phyloP scores from a whole-genome alignment of 768 basidiomycete genomes.

The Lentinus tigrinus region DNA sequence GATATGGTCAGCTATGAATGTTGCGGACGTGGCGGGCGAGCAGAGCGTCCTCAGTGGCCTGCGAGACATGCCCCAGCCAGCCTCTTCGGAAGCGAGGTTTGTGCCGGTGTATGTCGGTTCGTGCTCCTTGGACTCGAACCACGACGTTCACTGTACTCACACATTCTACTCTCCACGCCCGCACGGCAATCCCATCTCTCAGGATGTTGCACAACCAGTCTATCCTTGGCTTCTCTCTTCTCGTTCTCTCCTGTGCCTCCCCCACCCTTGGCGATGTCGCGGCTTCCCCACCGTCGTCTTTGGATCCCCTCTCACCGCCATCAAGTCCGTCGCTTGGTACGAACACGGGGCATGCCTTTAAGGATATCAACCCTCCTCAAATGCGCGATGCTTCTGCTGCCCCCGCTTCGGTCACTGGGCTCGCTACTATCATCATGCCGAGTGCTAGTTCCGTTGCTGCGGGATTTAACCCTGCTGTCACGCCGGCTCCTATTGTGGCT shows the following conservation, averaged over 20 bases:
- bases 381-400: neutral
- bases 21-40: too few species aligned
- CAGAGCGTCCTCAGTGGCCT: too few species aligned
- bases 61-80: neutral
- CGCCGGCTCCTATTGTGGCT: neutral
- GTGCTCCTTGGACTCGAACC: neutral
- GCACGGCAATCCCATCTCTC: slow-evolving; percentile 17
- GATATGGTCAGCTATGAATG: too few species aligned
- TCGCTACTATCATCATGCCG: neutral
- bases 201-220: slow-evolving; percentile 9
- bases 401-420: neutral
- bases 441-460: neutral
- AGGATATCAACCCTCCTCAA: neutral
- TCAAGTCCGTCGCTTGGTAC: slow-evolving; percentile 2
- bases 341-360: neutral
- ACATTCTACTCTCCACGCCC: slow-evolving; percentile 16
- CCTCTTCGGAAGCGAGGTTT: neutral
- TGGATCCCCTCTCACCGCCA: slow-evolving; percentile 2
- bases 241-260: slow-evolving; percentile 17
- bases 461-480: neutral
- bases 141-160: neutral
- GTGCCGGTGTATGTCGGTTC: neutral
- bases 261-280: slow-evolving; percentile 7
- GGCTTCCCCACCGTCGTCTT: neutral
- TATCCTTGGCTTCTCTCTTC: slow-evolving; percentile 15